Evolutionary conservation across 306 rosid species (phyloP).

Genomic region (Leucaena leucocephala): DNA sequence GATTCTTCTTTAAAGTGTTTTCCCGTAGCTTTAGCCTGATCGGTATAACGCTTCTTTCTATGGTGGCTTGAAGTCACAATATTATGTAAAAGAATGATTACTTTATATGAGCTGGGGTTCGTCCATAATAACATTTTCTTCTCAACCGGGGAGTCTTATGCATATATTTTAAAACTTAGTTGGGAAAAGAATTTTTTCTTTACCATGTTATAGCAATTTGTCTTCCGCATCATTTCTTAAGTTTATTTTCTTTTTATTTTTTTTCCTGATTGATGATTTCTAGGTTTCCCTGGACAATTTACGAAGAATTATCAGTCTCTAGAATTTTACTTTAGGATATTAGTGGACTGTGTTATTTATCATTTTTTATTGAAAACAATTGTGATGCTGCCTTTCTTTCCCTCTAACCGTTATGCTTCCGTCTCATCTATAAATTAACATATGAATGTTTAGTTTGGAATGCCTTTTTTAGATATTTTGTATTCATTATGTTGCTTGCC

Average conservation of each 20-base stretch:
- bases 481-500: slow-evolving; percentile 26
- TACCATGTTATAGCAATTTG: not conserved
- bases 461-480: not conserved
- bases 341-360: not conserved
- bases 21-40: not conserved
- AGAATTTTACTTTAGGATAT: not conserved
- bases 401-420: not conserved
- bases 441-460: not conserved
- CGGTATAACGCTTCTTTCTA: slow-evolving; percentile 4
- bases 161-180: slow-evolving; percentile 35
- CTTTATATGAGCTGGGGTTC: not conserved
- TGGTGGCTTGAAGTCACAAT: not conserved
- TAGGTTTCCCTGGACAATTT: not conserved
- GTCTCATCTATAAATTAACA: not conserved
- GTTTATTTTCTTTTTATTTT: not conserved
- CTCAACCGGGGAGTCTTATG: not conserved
- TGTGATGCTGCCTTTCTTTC: not conserved
- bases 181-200: not conserved
- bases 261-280: not conserved
- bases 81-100: not conserved
- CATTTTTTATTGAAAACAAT: not conserved
- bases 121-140: not conserved
- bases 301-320: slow-evolving; percentile 3
- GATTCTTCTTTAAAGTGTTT: slow-evolving; percentile 3
- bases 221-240: not conserved